A percentile compares a stretch with the other conserved stretches of the same genome.
Evolutionary conservation across 148 eudicot species (phyloP).

Genomic region (Polygonum aviculare): DNA sequence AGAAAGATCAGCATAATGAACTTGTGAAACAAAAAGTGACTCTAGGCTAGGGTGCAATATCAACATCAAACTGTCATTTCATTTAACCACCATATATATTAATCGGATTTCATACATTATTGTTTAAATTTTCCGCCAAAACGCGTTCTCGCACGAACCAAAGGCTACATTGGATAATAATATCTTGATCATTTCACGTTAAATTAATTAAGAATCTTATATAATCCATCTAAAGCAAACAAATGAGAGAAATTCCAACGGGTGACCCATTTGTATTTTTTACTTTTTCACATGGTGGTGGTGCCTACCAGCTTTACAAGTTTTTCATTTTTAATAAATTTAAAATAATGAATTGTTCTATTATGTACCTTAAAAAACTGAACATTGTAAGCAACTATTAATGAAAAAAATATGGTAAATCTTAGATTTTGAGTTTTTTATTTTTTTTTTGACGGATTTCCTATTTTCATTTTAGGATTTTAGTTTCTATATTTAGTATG

Average conservation of each 20-base stretch:
- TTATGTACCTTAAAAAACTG: too few species aligned
- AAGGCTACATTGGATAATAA: not conserved
- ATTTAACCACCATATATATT: not conserved
- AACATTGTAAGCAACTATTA: too few species aligned
- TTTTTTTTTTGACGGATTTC: too few species aligned
- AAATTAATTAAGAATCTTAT: not conserved
- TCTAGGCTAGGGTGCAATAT: not conserved
- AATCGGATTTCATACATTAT: not conserved
- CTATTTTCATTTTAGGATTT: too few species aligned
- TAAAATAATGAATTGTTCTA: too few species aligned
- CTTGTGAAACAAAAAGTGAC: not conserved
- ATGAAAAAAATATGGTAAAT: too few species aligned
- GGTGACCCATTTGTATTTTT: too few species aligned
- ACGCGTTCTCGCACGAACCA: not conserved
- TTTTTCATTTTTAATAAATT: too few species aligned
- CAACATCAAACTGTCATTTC: conserved; percentile 1
- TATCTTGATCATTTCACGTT: not conserved
- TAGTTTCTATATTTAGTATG: too few species aligned
- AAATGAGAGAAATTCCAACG: not conserved
- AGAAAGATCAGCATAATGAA: not conserved
- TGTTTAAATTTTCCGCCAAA: not conserved
- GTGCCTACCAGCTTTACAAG: too few species aligned
- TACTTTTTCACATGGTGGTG: too few species aligned
- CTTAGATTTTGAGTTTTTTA: too few species aligned
- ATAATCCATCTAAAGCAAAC: not conserved